These are phyloP conservation scores for Nannochloropsis salina DNA, from an alignment of 108 stramenopile genomes.

Conservation along the genomic window DNA sequence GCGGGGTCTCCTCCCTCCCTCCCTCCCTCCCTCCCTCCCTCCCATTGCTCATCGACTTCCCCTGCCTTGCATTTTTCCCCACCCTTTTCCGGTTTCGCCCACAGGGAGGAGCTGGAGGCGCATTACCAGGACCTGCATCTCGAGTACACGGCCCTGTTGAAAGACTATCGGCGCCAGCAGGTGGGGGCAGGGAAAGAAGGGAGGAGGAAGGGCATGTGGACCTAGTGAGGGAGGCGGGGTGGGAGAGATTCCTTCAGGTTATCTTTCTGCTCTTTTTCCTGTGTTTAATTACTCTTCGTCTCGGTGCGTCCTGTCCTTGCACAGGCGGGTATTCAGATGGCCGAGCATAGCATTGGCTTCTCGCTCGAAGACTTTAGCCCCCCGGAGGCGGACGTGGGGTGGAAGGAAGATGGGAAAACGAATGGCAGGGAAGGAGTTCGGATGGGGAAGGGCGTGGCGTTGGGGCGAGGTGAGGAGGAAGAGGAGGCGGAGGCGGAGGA, in stretches of 20 bases:
- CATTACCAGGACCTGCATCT: not conserved
- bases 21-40: too few species aligned
- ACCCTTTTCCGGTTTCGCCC: not conserved
- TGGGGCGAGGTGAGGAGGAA: not conserved
- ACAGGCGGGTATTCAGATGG: not conserved
- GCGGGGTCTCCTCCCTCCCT: too few species aligned
- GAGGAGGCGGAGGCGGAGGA: not conserved
- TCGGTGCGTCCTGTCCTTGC: not conserved
- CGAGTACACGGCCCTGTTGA: not conserved
- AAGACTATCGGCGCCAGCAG: conserved; percentile 9
- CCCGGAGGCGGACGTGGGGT: not conserved
- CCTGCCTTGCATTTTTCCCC: not conserved
- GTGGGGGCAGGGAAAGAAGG: not conserved
- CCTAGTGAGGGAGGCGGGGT: not conserved
- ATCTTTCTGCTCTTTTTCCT: not conserved
- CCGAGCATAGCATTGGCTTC: not conserved
- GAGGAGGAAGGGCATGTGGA: not conserved
- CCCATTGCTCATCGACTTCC: too few species aligned
- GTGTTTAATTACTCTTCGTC: not conserved
- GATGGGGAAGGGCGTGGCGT: not conserved
- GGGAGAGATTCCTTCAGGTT: not conserved
- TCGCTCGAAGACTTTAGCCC: not conserved
- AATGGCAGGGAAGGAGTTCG: not conserved
- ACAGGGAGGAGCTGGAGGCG: not conserved
- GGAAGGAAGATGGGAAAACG: not conserved